Evolutionary conservation across 805 yeast species (phyloP).

Genomic region (Kodamaea neixiangensis): DNA sequence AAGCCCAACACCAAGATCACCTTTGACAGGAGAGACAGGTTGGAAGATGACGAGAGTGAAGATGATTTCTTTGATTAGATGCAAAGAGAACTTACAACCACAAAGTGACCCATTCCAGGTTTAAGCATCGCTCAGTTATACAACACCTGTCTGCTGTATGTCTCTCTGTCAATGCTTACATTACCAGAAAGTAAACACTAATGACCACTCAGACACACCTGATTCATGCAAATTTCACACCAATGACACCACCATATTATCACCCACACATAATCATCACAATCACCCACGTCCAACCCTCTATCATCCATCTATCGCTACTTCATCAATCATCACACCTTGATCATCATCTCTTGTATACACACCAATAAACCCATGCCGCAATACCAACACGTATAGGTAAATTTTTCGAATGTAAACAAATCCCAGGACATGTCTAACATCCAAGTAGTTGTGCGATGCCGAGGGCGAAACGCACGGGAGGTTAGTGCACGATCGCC

Average conservation of each 20-base stretch:
- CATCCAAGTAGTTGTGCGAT: conserved; percentile 56
- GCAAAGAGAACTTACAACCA: no score
- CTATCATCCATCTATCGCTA: no score
- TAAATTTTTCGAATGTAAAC: conserved; percentile 1
- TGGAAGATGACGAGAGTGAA: conserved; percentile 12
- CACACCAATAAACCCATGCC: neutral
- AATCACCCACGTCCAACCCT: no score
- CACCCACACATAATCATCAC: no score
- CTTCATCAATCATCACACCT: no score
- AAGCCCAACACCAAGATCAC: conserved; percentile 67
- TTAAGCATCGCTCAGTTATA: no score
- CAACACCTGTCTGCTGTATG: no score
- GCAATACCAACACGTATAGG: neutral
- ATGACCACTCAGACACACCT: no score
- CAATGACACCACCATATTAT: no score
- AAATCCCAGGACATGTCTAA: conserved; percentile 29
- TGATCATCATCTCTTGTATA: neutral
- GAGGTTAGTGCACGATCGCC: conserved; percentile 49
- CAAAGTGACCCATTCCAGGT: no score
- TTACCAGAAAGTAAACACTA: no score
- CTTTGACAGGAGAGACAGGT: conserved; percentile 15
- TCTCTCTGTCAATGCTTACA: neutral
- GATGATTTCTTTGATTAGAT: conserved; percentile 18
- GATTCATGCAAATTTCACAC: no score
- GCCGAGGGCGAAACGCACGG: conserved; percentile 50